Base-by-base conservation (phyloP, 371 early-diverging fungal species). In the Mortierella sp. region DNA sequence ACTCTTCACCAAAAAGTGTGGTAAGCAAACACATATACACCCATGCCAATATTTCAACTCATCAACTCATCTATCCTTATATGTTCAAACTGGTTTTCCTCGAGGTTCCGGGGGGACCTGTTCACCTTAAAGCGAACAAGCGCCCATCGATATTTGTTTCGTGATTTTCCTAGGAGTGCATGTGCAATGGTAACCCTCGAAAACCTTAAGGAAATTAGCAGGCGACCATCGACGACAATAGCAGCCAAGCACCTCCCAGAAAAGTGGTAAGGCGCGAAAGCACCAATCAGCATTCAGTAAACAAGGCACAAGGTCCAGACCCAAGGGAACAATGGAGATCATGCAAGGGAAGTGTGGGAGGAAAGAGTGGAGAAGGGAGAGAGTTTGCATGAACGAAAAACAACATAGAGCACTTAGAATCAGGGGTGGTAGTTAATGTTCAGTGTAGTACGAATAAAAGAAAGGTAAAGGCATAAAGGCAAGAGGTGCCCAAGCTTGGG, bases 371-470 rank as follows among this genome's bases (percentile, higher is more conserved):
- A 50, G 50, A 50, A 50, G 50, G 38, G 26, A 26, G 26, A 57
- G 63, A 63, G 63, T 63, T 63, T 63, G 63, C 63, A 63, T 63
- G 34, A 63, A 63, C 34, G 31, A 63, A 34, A 34, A 34, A 31
- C 2, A 34, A 28, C 14, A 34, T 0, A 34, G 31, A 58, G 34
- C 19, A 31, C 38, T 19, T 19, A 6, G 34, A 63, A 19, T 31
- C 63, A 34, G 34, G 63, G 63, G 19, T 34, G 63, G 28, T 16
- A 14, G 34, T 34, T 21, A 34, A 19, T 13, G 6, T 7, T 8
- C 63, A 31, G 31, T 31, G 50, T 63, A 1, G 63, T 63, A 63
- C 63, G 63, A 63, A 57, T 10, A 47, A 38, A 38, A 38, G 42
- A 38, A 38, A 38, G 42, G 42, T 38, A 38, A 38, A 38, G 52